phyloP scores from a whole-genome alignment of 352 stramenopile species.

The Globisporangium carolinianum region DNA sequence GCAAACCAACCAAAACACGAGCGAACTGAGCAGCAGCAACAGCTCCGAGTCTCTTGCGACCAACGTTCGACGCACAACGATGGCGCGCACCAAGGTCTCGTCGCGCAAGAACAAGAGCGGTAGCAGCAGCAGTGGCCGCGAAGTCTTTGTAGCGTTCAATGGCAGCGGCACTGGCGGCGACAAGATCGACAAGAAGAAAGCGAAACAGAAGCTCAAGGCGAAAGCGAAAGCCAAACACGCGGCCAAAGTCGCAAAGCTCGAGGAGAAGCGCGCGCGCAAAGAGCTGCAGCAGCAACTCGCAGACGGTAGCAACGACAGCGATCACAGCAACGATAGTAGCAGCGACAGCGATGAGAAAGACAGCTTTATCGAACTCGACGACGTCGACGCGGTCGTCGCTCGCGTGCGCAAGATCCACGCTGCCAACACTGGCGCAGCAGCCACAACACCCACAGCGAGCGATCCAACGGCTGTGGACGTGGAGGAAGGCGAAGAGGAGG shows the following conservation, averaged over 20 bases:
- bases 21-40: slow-evolving; percentile 3
- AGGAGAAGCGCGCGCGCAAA: slow-evolving; percentile 27
- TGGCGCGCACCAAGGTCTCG: slow-evolving; percentile 41
- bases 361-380: slow-evolving; percentile 45
- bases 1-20: background rate
- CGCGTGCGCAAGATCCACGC: background rate
- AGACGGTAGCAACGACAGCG: slow-evolving; percentile 3
- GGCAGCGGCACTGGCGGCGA: slow-evolving; percentile 13
- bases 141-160: no score
- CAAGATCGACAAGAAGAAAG: slow-evolving; percentile 32
- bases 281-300: slow-evolving; percentile 4
- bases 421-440: background rate
- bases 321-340: slow-evolving; percentile 14
- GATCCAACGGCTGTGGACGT: background rate
- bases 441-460: no score
- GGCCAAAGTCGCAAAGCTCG: slow-evolving; percentile 42
- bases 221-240: slow-evolving; percentile 48
- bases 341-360: slow-evolving; percentile 22
- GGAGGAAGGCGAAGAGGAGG: slow-evolving; percentile 25
- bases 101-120: slow-evolving; percentile 24
- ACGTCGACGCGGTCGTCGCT: slow-evolving; percentile 4
- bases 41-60: background rate
- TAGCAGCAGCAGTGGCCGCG: background rate
- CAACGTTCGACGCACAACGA: slow-evolving; percentile 10
- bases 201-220: slow-evolving; percentile 53